phyloP scores from a whole-genome alignment of 441 rosid species.

The Bruguiera hainesii region DNA sequence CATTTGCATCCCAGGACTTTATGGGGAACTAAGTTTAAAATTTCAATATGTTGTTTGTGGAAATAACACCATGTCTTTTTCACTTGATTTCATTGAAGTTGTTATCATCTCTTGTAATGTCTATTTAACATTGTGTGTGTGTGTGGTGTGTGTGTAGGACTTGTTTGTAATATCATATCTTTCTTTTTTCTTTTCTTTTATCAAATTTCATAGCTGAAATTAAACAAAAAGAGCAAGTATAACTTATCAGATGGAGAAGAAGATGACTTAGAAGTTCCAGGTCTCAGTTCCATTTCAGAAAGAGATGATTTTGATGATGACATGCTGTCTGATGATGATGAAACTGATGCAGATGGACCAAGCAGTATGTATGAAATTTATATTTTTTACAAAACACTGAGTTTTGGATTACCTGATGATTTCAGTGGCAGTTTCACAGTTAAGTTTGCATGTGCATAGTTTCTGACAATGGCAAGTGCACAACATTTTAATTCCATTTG shows the following conservation, averaged over 20 bases:
- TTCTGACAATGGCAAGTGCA: neutral
- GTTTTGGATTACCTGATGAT: neutral
- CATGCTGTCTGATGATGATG: conserved; percentile 54
- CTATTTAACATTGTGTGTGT: too few relatives aligned
- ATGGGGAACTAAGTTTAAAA: too few relatives aligned
- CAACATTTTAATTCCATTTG: too few relatives aligned
- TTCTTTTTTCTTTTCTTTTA: neutral
- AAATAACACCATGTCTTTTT: too few relatives aligned
- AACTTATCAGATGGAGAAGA: conserved; percentile 91
- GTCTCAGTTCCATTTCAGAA: conserved; percentile 39
- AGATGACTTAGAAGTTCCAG: conserved; percentile 45
- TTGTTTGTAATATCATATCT: neutral
- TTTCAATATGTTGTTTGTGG: too few relatives aligned
- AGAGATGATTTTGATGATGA: conserved; percentile 78
- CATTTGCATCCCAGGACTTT: too few relatives aligned
- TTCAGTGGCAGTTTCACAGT: too few relatives aligned
- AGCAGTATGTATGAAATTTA: conserved; percentile 36
- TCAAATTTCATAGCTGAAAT: conserved; percentile 38
- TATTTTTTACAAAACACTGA: neutral
- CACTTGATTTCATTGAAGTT: too few relatives aligned
- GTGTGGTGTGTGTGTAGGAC: too few relatives aligned
- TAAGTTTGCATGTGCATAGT: neutral
- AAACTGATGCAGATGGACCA: conserved; percentile 37
- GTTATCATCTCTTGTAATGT: too few relatives aligned
- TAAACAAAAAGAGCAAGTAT: conserved; percentile 61